A percentile compares a stretch with the other conserved stretches of the same genome.
Conservation (phyloP, 164 flowering plant genomes). For the Liquidambar formosana region DNA sequence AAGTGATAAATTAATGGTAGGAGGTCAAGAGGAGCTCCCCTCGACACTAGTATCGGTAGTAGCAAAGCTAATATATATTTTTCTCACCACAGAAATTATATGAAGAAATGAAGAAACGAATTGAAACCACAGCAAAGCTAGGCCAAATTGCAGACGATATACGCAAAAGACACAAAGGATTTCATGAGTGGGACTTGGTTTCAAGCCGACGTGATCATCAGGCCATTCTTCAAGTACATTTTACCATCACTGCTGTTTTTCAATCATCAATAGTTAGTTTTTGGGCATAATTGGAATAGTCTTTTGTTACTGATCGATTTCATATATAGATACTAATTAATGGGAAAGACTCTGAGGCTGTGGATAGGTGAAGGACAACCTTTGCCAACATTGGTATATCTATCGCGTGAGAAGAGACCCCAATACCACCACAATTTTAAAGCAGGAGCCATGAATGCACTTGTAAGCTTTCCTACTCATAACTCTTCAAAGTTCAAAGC, state of each 20-base stretch:
- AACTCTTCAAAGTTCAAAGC: too few relatives aligned
- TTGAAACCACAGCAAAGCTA: constrained; percentile 18
- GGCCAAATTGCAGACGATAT: constrained; percentile 31
- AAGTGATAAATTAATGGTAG: too few relatives aligned
- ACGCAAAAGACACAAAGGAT: constrained; percentile 32
- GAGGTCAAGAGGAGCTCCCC: too few relatives aligned
- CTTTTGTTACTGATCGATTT: background rate
- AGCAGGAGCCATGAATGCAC: constrained; percentile 38
- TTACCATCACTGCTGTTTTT: background rate
- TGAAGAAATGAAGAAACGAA: constrained; percentile 33
- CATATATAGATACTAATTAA: constrained; percentile 29
- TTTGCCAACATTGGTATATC: constrained; percentile 34
- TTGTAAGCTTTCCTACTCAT: constrained; percentile 24
- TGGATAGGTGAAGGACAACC: constrained; percentile 27
- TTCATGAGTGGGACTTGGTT: constrained; percentile 28
- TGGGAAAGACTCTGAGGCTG: constrained; percentile 23
- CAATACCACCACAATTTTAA: constrained; percentile 30
- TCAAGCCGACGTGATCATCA: constrained; percentile 24
- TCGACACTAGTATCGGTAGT: too few relatives aligned
- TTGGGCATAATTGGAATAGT: too few relatives aligned
- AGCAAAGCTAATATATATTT: too few relatives aligned
- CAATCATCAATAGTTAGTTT: background rate
- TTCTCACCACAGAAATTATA: constrained; percentile 22
- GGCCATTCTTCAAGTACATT: constrained; percentile 35
- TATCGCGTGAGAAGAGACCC: constrained; percentile 40